A percentile compares a stretch with the other conserved stretches of the same genome.
These are phyloP conservation scores for Pterulicium gracile DNA, from an alignment of 1,284 basidiomycete species.

Conservation along the genomic window DNA sequence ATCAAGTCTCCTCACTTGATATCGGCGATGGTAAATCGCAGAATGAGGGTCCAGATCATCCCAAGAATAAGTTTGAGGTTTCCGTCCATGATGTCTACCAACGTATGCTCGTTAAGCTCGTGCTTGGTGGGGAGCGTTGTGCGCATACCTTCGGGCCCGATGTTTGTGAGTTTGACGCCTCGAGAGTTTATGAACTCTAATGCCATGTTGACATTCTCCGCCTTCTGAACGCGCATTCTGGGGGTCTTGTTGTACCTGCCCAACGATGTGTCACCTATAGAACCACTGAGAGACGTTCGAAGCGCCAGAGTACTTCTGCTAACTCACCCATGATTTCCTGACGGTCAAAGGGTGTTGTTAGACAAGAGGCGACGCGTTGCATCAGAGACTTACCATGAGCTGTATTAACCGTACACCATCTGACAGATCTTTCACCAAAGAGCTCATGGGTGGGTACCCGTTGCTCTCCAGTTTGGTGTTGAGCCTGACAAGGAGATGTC, in stretches of 20 bases:
- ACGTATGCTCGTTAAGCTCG: conserved; percentile 1
- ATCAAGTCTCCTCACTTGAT: conserved; percentile 90
- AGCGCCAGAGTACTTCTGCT: conserved; percentile 4
- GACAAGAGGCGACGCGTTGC: too few species aligned
- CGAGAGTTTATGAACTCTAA: conserved; percentile 91
- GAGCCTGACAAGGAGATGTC: conserved; percentile 43
- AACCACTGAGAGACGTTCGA: conserved; percentile 6
- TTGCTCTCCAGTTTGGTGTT: conserved; percentile 89
- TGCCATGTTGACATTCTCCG: conserved; percentile 96
- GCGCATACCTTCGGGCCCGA: conserved; percentile 84
- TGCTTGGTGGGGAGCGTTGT: conserved; percentile 3
- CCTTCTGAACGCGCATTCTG: conserved; percentile 90
- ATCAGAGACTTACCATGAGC: conserved; percentile 72
- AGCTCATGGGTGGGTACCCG: conserved; percentile 84
- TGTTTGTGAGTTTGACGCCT: conserved; percentile 95
- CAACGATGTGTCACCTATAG: conserved; percentile 74
- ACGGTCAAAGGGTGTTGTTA: not conserved
- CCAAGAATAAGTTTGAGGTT: conserved; percentile 96
- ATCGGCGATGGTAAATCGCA: conserved; percentile 95
- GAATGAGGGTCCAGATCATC: conserved; percentile 98
- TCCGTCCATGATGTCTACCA: conserved; percentile 94
- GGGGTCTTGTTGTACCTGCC: conserved; percentile 89
- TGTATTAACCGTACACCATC: conserved; percentile 94
- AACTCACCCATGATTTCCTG: conserved; percentile 87
- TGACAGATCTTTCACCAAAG: conserved; percentile 83